Percentiles rank a stretch among this genome's conserved stretches.
Conservation (phyloP, 202 grass and related monocot species). For the Miscanthus sacchariflorus region DNA sequence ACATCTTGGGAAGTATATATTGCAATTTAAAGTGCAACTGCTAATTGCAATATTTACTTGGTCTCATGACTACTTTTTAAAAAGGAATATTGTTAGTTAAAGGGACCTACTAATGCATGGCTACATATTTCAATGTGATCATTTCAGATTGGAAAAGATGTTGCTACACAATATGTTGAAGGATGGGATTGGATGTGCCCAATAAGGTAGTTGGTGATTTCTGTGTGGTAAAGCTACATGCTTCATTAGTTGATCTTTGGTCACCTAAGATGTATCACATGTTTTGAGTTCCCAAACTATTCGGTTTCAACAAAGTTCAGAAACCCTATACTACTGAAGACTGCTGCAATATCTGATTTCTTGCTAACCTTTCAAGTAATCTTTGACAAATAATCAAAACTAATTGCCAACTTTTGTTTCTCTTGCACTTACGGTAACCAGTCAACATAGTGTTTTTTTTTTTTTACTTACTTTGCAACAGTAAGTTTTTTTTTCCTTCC, state of each 20-base stretch:
- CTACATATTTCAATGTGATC: constrained; percentile 27
- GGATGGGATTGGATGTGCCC: constrained; percentile 99
- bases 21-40: background rate
- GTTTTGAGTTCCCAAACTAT: background rate
- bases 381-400: background rate
- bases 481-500: background rate
- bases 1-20: background rate
- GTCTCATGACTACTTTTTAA: background rate
- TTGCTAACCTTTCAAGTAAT: background rate
- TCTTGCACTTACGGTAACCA: constrained; percentile 23
- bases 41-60: background rate
- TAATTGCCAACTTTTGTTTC: constrained; percentile 24
- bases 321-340: background rate
- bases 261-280: background rate
- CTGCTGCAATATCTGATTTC: constrained; percentile 20
- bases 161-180: constrained; percentile 96
- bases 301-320: background rate
- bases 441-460: background rate
- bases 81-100: constrained; percentile 35
- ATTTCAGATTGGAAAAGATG: constrained; percentile 95
- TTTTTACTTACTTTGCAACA: constrained; percentile 14
- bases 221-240: constrained; percentile 30
- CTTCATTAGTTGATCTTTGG: constrained; percentile 14
- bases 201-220: constrained; percentile 66
- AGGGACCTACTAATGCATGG: background rate